Conservation (phyloP, 1,139 yeast species). For the Geotrichum phurueaensis region DNA sequence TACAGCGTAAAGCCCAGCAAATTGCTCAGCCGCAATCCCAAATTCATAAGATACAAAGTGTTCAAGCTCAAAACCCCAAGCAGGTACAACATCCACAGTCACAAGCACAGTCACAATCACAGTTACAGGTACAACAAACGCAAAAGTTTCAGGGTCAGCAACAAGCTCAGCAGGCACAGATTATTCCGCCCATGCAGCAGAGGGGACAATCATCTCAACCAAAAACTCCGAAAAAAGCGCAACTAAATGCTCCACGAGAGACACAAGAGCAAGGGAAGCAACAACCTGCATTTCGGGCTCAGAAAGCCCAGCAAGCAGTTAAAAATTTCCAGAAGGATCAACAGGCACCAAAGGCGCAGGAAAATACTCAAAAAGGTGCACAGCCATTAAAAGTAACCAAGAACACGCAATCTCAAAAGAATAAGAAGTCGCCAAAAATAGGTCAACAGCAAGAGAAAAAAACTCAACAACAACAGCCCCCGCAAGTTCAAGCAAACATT, state of each 20-base stretch:
- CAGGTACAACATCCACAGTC: not conserved
- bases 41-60: conserved; percentile 2
- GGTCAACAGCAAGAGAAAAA: conserved; percentile 17
- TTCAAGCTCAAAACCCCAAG: not conserved
- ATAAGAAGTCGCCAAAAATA: not conserved
- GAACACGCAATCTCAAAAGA: conserved; percentile 1
- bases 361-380: not conserved
- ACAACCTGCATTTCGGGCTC: not conserved
- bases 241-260: not conserved
- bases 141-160: not conserved
- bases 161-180: not conserved
- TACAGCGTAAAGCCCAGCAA: not conserved
- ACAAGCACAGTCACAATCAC: conserved; percentile 1
- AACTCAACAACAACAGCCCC: conserved; percentile 10
- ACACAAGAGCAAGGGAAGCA: not conserved
- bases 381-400: not conserved
- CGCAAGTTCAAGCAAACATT: not conserved
- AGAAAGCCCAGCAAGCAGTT: not conserved
- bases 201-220: not conserved
- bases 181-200: not conserved
- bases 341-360: not conserved
- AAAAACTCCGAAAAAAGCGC: not conserved
- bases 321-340: not conserved
- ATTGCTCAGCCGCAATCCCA: not conserved
- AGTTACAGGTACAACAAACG: not conserved